Evolutionary conservation across 768 basidiomycete genomes (phyloP), one percentile per base, ranked within the genome.

Genomic region (Sporobolomyces pararoseus): DNA sequence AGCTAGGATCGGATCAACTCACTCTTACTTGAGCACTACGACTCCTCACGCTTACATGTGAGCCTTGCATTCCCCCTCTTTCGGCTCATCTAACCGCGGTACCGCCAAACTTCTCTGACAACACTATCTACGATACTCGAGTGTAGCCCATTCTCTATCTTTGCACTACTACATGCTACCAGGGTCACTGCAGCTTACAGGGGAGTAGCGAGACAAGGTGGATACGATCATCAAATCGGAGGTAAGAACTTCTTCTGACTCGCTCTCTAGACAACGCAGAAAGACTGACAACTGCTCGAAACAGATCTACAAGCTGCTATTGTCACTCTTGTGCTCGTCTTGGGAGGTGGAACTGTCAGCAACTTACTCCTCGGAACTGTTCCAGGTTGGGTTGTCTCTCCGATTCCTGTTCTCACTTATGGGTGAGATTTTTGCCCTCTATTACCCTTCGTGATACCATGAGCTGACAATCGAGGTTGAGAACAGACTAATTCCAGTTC

Each of bases 341-440:
- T 74, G 44, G 73, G 73, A 12, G 73, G 73, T 12, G 35, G 52
- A 35, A 74, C 73, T 32, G 39, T 74, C 50, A 65, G 47, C 23
- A 64, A 60, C 42, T 34, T 66, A 13, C 59, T 74, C 0, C 58
- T 74, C 21, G 70, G 70, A 13, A 58, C 61, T 21, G 64, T 68
- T 6, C 73, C 73, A 27, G 73, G 69, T 1, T 74, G 73, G 73
- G 58, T 74, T 59, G 42, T 71, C 50, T 65, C 73, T 32, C 73
- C 73, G 27, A 49, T 74, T 31, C 69, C 69, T 13, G 63, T 74
- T 49, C 25, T 63, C 25, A 74, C 66, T 50, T 74, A 74, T 35
- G 73, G 68, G 66, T 70, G 2, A 7, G 3, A 7, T 0, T 16
- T 9, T 7, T 34, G 13, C 4, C 44, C 14, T 16, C 21, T 50